These are phyloP conservation scores for Serendipita sp. DNA, from an alignment of 768 basidiomycete genomes.

Conservation along the genomic window DNA sequence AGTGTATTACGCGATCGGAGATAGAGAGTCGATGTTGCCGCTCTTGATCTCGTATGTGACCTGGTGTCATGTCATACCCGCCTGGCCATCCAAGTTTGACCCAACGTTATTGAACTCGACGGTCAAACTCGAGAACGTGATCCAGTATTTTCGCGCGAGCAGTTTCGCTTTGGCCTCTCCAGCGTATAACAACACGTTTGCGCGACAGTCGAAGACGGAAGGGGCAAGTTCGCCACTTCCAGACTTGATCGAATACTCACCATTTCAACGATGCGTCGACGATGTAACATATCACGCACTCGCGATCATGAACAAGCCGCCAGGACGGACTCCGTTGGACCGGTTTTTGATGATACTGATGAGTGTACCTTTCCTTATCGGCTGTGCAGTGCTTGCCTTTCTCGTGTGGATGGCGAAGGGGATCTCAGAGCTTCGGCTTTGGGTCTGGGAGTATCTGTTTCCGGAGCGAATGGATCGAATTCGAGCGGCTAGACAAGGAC, in stretches of 20 bases:
- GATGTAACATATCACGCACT: background rate
- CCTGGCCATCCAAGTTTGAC: background rate
- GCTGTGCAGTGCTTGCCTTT: background rate
- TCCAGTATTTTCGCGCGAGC: conserved; percentile 10
- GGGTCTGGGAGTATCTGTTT: background rate
- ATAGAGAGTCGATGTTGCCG: background rate
- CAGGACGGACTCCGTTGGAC: background rate
- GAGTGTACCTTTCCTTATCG: background rate
- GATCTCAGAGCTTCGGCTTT: background rate
- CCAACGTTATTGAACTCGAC: background rate
- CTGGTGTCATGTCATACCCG: background rate
- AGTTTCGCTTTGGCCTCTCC: conserved; percentile 7
- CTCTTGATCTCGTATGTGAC: background rate
- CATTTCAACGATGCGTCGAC: background rate
- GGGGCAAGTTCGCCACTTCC: background rate
- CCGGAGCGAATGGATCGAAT: background rate
- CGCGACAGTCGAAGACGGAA: background rate
- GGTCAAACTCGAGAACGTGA: background rate
- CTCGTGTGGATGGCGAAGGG: too few relatives aligned
- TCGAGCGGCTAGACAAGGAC: background rate
- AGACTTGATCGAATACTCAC: background rate
- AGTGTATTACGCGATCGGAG: background rate
- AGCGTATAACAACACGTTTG: conserved; percentile 8
- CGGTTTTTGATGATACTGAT: background rate
- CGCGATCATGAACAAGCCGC: background rate